A percentile compares a stretch with the other conserved stretches of the same genome.
phyloP scores from a whole-genome alignment of 2,329 filamentous ascomycete species.

The Botryotinia calthae region DNA sequence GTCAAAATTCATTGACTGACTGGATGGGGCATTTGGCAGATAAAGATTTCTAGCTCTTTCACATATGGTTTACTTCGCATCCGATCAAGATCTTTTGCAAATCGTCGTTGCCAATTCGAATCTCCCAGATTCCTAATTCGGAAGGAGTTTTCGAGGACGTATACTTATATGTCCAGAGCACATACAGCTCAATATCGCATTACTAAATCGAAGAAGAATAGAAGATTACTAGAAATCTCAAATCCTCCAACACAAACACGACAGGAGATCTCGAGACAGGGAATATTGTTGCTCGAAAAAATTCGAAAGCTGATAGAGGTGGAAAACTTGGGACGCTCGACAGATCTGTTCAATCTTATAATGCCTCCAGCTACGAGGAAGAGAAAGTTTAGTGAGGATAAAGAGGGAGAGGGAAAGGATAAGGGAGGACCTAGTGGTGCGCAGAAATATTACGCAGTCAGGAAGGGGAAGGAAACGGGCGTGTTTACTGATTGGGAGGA shows the following conservation, averaged over 20 bases:
- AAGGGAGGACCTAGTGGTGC: conserved; percentile 7
- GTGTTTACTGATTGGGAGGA: conserved; percentile 63
- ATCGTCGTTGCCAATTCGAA: neutral
- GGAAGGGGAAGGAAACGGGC: conserved; percentile 54
- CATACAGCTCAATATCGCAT: neutral
- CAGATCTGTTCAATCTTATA: neutral
- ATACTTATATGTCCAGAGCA: neutral
- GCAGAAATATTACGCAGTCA: conserved; percentile 58
- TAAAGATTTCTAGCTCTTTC: neutral
- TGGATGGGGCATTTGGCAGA: neutral
- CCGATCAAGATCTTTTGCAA: neutral
- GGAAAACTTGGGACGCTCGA: neutral
- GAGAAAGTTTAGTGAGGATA: conserved; percentile 29
- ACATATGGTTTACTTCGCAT: neutral
- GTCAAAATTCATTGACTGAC: neutral
- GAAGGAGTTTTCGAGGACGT: neutral
- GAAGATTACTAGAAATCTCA: neutral
- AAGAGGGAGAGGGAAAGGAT: neutral
- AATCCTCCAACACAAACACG: neutral
- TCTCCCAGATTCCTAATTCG: neutral
- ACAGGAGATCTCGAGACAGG: neutral
- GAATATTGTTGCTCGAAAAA: neutral
- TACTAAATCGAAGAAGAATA: neutral
- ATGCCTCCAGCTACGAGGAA: conserved; percentile 33
- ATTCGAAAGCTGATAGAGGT: neutral